Evolutionary conservation across 345 rosid genomes (phyloP), one percentile per base, ranked within the genome.

Genomic region (Schrenkiella parvula): DNA sequence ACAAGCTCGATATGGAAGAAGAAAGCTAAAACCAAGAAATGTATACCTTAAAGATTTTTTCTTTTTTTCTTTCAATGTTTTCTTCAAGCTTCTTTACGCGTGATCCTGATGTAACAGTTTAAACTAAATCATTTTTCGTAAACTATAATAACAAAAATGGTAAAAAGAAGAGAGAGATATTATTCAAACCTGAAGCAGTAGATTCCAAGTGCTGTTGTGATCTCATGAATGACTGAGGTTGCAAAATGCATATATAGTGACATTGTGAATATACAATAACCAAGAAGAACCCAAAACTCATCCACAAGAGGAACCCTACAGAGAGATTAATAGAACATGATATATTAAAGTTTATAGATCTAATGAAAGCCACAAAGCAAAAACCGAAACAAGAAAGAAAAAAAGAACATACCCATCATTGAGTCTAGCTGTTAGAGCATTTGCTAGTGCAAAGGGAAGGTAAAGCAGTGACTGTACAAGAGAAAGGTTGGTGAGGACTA

Each of bases 381-480:
- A 53, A 48, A 46, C 55, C 22, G 5, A 4, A 6, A 29, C 1
- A 28, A 28, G 14, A 29, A 11, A 54, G 41, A 21, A 29, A 17
- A 41, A 37, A 64, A 2, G 26, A 7, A 72, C 85, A 65, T 85
- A 95, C 98, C 99, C 99, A 26, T 87, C 87, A 58, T 91, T 91
- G 76, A 95, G 84, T 84, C 74, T 86, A 64, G 98, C 97, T 0
- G 99, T 85, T 50, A 95, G 92, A 44, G 85, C 90, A 78, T 95
- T 95, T 9, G 99, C 99, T 71, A 95, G 79, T 34, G 97, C 99
- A 71, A 95, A 83, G 21, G 98, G 99, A 80, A 95, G 93, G 77
- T 86, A 88, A 58, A 95, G 80, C 39, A 95, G 78, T 15, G 99
- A 95, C 99, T 95, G 82, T 72, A 11, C 34, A 73, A 47, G 25